Evolutionary conservation across 805 yeast genomes (phyloP), one percentile per base, ranked within the genome.

Genomic region (Cyberlindnera nakhonratchasimensis): DNA sequence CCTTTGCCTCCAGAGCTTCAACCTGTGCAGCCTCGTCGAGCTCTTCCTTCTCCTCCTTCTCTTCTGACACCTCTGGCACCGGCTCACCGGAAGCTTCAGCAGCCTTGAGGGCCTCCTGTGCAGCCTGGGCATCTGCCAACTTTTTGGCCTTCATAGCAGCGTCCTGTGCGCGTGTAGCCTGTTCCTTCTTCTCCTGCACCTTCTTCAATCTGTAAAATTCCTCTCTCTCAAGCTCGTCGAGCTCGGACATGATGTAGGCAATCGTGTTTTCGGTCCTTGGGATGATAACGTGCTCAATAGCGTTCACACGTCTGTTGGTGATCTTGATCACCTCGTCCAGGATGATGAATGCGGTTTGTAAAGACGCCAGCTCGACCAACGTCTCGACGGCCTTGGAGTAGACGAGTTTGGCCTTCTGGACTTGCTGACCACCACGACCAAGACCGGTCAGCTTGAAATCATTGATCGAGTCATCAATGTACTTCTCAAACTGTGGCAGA

Each of bases 401-500:
- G 19, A 93, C 96, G 52, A 78, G 77, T 66, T 90, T 89, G 43
- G 98, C 97, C 65, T 83, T 84, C 65, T 86, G 96, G 41, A 91
- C 95, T 64, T 91, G 98, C 67, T 91, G 98, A 51, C 99, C 98
- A 67, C 99, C 99, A 64, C 97, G 78, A 39, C 99, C 99, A 53
- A 91, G 74, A 55, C 99, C 99, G 5, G 98, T 91, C 79, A 91
- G 72, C 64, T 87, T 87, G 74, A 91, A 91, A 61, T 93, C 99
- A 59, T 91, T 91, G 62, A 87, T 86, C 10, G 80, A 79, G 49
- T 86, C 88, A 59, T 89, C 86, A 47, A 88, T 78, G 52, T 76
- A 83, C 21, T 90, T 79, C 57, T 90, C 96, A 55, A 91, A 93
- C 47, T 90, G 88, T 19, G 99, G 98, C 58, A 91, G 74, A 57